Base-by-base conservation (phyloP, 1,139 yeast genomes). In the Zygosaccharomyces sapae region DNA sequence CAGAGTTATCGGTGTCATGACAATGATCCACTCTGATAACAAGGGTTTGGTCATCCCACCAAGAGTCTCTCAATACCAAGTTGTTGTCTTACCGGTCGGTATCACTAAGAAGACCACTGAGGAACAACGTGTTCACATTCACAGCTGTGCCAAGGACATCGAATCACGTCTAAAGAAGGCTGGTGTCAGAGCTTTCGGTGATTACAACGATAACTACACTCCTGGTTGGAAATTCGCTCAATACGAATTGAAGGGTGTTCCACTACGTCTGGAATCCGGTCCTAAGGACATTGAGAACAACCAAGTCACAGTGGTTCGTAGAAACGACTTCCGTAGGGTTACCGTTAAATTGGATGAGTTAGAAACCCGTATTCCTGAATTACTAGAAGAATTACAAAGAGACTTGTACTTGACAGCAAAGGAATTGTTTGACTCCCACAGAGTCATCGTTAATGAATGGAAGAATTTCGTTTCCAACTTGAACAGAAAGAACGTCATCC, bases 181-280 rank as follows among this genome's bases (percentile, higher is more conserved):
- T 39, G 86, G 80, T 46, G 72, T 92, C 49, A 83, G 97, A 69
- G 90, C 79, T 38, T 72, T 76, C 49, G 85, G 92, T 62, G 99
- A 94, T 70, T 83, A 82, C 75, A 83, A 97, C 71, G 95, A 85
- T 59, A 87, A 83, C 73, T 92, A 94, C 73, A 84, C 96, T 47
- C 95, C 98, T 56, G 98, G 98, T 55, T 94, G 97, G 97, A 94
- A 92, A 72, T 94, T 90, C 71, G 86, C 97, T 51, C 96, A 94
- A 68, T 86, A 95, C 79, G 99, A 94, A 74, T 81, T 94, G 67
- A 88, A 86, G 75, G 99, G 99, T 75, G 77, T 83, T 50, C 97
- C 98, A 56, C 73, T 92, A 56, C 86, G 98, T 70, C 67, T 92
- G 43, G 99, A 94, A 73, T 80, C 86, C 64, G 99, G 99, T 59